Conservation (phyloP, 2,329 filamentous ascomycete genomes). For the Verticillium klebahnii region DNA sequence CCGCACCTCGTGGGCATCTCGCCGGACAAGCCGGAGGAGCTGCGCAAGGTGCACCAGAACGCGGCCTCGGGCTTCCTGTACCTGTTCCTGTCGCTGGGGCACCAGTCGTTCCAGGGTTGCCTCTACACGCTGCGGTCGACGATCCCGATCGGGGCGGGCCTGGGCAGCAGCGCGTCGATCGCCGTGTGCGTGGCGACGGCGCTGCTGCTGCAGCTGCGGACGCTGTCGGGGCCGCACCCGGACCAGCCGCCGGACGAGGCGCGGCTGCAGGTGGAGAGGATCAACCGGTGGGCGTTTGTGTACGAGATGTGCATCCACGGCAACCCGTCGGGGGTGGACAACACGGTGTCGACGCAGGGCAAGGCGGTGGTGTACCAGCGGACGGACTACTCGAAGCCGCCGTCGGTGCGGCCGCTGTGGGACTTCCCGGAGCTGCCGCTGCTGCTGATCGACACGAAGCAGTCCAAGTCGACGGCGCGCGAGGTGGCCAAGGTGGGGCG, state of each 20-base stretch:
- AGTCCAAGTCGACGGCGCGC: slow-evolving; percentile 76
- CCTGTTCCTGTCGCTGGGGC: slow-evolving; percentile 83
- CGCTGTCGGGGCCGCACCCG: slow-evolving; percentile 83
- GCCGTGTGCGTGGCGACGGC: slow-evolving; percentile 83
- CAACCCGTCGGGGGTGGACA: slow-evolving; percentile 94
- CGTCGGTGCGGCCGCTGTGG: slow-evolving; percentile 70
- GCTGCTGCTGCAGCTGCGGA: slow-evolving; percentile 80
- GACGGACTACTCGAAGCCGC: slow-evolving; percentile 71
- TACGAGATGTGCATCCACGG: slow-evolving; percentile 96
- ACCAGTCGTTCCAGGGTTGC: slow-evolving; percentile 71
- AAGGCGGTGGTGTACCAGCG: slow-evolving; percentile 92
- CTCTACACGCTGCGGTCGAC: slow-evolving; percentile 90
- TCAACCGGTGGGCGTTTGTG: slow-evolving; percentile 97
- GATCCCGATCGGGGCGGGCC: slow-evolving; percentile 84
- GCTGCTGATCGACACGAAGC: slow-evolving; percentile 82
- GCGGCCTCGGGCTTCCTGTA: slow-evolving; percentile 88
- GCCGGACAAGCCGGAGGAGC: slow-evolving; percentile 56
- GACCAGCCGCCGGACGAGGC: slow-evolving; percentile 87
- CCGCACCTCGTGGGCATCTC: slow-evolving; percentile 75
- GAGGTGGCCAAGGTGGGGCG: slow-evolving; percentile 84
- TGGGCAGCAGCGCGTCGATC: slow-evolving; percentile 93
- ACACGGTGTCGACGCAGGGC: slow-evolving; percentile 89
- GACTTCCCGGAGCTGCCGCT: slow-evolving; percentile 90
- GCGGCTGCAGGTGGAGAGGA: slow-evolving; percentile 85
- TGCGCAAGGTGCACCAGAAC: slow-evolving; percentile 77